These are phyloP conservation scores for Pseudozyma sp. DNA, from an alignment of 1,284 basidiomycete species.

Conservation along the genomic window DNA sequence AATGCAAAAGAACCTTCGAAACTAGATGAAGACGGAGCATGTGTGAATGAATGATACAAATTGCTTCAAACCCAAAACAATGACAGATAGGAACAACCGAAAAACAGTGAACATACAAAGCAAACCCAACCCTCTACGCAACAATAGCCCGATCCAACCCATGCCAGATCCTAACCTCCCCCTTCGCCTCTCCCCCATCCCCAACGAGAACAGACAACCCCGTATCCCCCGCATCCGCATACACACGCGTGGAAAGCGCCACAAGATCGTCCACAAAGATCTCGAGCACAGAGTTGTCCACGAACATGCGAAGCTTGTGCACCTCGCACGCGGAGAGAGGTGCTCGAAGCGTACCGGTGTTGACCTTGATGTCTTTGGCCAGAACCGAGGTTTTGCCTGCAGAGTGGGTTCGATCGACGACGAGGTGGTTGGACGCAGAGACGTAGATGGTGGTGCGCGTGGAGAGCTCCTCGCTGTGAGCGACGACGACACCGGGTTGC, in stretches of 20 bases:
- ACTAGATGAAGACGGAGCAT: too few species aligned
- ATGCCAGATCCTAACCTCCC: conserved; percentile 24
- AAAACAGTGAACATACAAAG: too few species aligned
- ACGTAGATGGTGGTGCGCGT: conserved; percentile 37
- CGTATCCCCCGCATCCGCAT: conserved; percentile 34
- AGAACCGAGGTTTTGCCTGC: conserved; percentile 21
- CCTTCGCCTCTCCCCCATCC: neutral
- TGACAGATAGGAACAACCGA: neutral
- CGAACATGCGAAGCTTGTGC: conserved; percentile 41
- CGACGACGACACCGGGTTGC: conserved; percentile 34
- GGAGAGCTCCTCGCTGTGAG: conserved; percentile 33
- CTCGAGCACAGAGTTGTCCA: conserved; percentile 60
- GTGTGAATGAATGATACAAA: too few species aligned
- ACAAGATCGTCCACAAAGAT: conserved; percentile 54
- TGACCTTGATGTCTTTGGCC: conserved; percentile 32
- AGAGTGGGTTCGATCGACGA: conserved; percentile 41
- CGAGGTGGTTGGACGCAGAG: conserved; percentile 12
- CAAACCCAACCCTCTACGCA: neutral
- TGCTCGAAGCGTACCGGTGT: conserved; percentile 31
- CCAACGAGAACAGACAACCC: conserved; percentile 26
- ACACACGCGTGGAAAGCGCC: conserved; percentile 50
- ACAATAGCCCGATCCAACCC: conserved; percentile 29
- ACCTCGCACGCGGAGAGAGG: conserved; percentile 1
- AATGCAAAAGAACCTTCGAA: too few species aligned
- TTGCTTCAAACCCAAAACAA: too few species aligned